Percentiles rank a stretch among this genome's conserved stretches.
Evolutionary conservation across 2,329 filamentous ascomycete genomes (phyloP).

Genomic region (Juglanconis sp.): DNA sequence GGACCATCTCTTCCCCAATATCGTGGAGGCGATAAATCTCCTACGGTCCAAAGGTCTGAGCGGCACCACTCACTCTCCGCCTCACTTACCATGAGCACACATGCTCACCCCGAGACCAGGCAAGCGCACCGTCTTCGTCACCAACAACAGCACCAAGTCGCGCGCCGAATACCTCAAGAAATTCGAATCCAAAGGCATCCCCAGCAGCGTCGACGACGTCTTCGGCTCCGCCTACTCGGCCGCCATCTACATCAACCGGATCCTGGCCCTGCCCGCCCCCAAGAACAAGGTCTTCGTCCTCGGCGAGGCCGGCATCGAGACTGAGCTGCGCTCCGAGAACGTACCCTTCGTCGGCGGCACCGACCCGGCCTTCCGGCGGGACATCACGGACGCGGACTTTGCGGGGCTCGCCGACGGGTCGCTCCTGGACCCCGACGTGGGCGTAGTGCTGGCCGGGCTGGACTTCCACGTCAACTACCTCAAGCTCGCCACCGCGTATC

Average conservation of each 20-base stretch:
- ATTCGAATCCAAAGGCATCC: slow-evolving; percentile 76
- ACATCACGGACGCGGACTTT: slow-evolving; percentile 80
- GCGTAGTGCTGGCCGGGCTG: slow-evolving; percentile 81
- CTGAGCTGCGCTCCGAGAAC: slow-evolving; percentile 77
- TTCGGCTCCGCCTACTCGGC: slow-evolving; percentile 95
- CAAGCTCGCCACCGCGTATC: slow-evolving; percentile 79
- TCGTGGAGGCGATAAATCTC: slow-evolving; percentile 80
- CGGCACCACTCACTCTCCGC: neutral
- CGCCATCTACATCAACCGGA: slow-evolving; percentile 91
- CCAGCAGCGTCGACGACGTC: slow-evolving; percentile 79
- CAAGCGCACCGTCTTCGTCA: slow-evolving; percentile 93
- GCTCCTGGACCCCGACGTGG: slow-evolving; percentile 80
- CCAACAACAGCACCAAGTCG: slow-evolving; percentile 98
- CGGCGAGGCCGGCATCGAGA: slow-evolving; percentile 86
- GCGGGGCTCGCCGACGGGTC: slow-evolving; percentile 71
- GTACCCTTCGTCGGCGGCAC: slow-evolving; percentile 83
- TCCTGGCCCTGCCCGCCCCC: slow-evolving; percentile 72
- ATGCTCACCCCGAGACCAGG: slow-evolving; percentile 46
- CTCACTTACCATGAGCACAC: slow-evolving; percentile 1
- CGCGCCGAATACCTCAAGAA: slow-evolving; percentile 91
- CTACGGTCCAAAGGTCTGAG: slow-evolving; percentile 72
- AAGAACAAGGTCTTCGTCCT: slow-evolving; percentile 94
- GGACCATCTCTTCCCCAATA: slow-evolving; percentile 80
- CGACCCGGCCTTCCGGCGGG: slow-evolving; percentile 71
- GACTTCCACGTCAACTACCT: slow-evolving; percentile 96